Base-by-base conservation (phyloP, 208 protist genomes). In the Zelonia costaricensis region DNA sequence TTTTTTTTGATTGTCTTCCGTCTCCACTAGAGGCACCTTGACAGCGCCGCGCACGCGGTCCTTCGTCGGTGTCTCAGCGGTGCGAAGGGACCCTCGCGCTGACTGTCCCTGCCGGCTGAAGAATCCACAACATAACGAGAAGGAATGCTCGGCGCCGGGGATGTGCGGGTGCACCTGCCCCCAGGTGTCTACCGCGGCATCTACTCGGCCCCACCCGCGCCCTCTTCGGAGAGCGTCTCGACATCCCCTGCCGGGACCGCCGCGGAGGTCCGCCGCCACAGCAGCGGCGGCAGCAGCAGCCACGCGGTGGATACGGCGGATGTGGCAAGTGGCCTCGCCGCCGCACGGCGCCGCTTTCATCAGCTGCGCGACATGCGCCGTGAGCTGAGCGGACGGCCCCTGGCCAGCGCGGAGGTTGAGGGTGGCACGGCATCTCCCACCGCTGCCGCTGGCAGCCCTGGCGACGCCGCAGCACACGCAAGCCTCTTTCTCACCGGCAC, bases 291-390 rank as follows among this genome's bases (percentile, higher is more conserved):
- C 40, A 30, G 33, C 42, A 25, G 39, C 8, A 44, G 54, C 25
- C 5, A 39, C n/a, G 8, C 20, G 10, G n/a, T 22, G 31, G 7
- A 27, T n/a, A 57, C 4, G 42, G 42, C 27, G 5, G 12, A 8
- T 38, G 7, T 9, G 15, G 6, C 35, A 16, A 20, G 39, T 15
- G 20, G 33, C 9, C 13, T 61, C 4, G 10, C 30, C 7, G 48
- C 49, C 12, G 45, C 57, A 4, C 57, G 65, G 15, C 57, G 18
- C 20, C 65, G 65, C 40, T 72, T 72, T 40, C 52, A 64, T 23
- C 57, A 72, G 18, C 47, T 72, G 28, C 47, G 65, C 8, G 25
- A 47, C 3, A 47, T 72, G 9, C 56, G 65, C 4, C 65, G 65
- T 10, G 65, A 64, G 51, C 20, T 74, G 47, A 53, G 47, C 51